Base-by-base conservation (phyloP, 208 protist species). In the Spongospora subterranea region DNA sequence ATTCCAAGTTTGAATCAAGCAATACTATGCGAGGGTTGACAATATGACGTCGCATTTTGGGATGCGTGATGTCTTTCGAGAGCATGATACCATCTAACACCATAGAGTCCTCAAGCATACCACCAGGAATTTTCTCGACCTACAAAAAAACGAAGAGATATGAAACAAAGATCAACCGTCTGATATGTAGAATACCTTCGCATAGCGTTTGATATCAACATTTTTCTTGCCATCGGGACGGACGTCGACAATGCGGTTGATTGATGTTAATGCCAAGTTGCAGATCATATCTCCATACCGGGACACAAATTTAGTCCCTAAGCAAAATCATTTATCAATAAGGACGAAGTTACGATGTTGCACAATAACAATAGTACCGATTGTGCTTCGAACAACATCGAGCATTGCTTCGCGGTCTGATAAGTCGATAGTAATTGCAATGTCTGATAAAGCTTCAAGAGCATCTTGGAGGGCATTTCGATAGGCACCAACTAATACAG, bases 11-110 rank as follows among this genome's bases (percentile, higher is more conserved):
- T 95, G 96, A 99, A 93, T 99, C 98, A 35, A 99, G 96, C 24
- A 99, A 96, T 0, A 99, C 66, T 60, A 99, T 97, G 92, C 98
- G 95, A 50, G 99, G 98, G 93, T 99, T 99, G 92, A 99, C 97
- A 92, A 99, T 99, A 60, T 93, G 91, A 90, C 98, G 95, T 64
- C 89, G 77, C 93, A 99, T 99, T 94, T 99, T 98, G 6, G 97
- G 94, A 95, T 99, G 98, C 32, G 98, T 98, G 92, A 99, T 96
- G 93, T 99, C 99, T 95, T 99, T 99, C 95, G 99, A 99, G 89
- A 99, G 96, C 96, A 99, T 98, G 35, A 99, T 98, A 77, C 99
- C 99, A 88, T 97, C 95, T 35, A 99, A 95, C 88, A 99, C 98
- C 71, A 92, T 93, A 90, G 97, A 99, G 91, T 99, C 98, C 35